A percentile compares a stretch with the other conserved stretches of the same genome.
phyloP scores from a whole-genome alignment of 2,329 filamentous ascomycete species.

The Fusarium sambucinum region DNA sequence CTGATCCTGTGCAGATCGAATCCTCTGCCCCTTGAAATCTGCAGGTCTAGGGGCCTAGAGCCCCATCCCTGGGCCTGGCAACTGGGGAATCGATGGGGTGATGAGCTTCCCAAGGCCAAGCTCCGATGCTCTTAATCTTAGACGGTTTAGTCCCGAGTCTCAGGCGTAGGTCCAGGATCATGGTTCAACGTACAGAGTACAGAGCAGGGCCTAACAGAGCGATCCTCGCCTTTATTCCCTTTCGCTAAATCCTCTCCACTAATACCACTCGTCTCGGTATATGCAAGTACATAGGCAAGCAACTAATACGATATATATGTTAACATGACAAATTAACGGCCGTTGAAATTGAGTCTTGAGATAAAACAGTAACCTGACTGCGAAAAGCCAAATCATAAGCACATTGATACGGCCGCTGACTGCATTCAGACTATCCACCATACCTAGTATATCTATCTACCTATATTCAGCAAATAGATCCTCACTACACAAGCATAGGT shows the following conservation, averaged over 20 bases:
- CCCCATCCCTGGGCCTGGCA: conserved; percentile 19
- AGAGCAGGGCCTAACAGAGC: conserved; percentile 9
- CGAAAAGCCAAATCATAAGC: conserved; percentile 15
- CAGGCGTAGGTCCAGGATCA: conserved; percentile 25
- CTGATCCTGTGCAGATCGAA: conserved; percentile 21
- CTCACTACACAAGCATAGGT: conserved; percentile 13
- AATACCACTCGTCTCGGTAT: conserved; percentile 1
- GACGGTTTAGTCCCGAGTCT: conserved; percentile 25
- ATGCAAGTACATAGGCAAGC: neutral
- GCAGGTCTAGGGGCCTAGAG: conserved; percentile 2
- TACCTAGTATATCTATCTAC: neutral
- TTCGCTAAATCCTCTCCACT: conserved; percentile 26
- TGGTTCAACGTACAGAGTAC: conserved; percentile 19
- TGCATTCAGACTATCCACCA: conserved; percentile 8
- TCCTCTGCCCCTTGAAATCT: conserved; percentile 21
- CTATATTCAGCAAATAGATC: neutral
- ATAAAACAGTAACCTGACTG: conserved; percentile 10
- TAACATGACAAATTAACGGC: conserved; percentile 27
- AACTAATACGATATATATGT: neutral
- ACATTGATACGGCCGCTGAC: neutral
- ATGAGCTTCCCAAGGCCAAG: conserved; percentile 27
- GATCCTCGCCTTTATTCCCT: conserved; percentile 14
- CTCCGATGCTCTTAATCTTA: conserved; percentile 38
- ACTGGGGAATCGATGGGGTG: conserved; percentile 40
- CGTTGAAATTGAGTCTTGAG: conserved; percentile 20